Base-by-base conservation (phyloP, 75 land plant genomes). In the Gnetum montanum region DNA sequence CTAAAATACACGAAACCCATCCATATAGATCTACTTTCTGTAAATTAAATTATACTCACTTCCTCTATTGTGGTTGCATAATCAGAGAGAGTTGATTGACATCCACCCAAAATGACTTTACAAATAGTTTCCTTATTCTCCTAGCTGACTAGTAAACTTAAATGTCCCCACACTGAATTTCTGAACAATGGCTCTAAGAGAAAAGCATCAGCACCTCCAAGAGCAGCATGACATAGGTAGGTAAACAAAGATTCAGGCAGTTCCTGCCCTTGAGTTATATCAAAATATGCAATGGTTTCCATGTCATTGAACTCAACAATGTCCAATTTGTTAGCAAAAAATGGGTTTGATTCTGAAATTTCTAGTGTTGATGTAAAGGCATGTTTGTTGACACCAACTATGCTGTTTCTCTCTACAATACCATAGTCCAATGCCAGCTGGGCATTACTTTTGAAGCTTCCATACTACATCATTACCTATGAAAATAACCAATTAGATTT, bases 111-210 rank as follows among this genome's bases (percentile, higher is more conserved):
- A 48, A 93, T 69, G 7, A 81, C 81, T 51, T 54, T 62, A 60
- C 98, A 93, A 36, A 93, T 63, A 10, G 76, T 67, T 63, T 83
- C 96, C 57, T 93, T 96, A 52, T 93, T 93, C n/a, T 73, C 75
- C 34, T 69, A 77, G 37, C 98, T 93, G 5, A 93, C 75, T 45
- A 96, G 98, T 43, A 69, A 45, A 25, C 78, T 80, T 30, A 93
- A 69, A 43, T 82, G 86, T 43, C 70, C 87, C 98, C 98, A 89
- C 19, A 85, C 66, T 8, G 72, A 34, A 55, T 93, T 76, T 67
- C 98, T 79, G 60, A 93, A 93, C 13, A 93, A 76, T 22, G 85
- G 61, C 61, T 93, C 98, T 22, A 93, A 64, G 8, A 93, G 75
- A 35, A 93, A 93, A 22, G 98, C 82, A 78, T 93, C 96, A 8